phyloP scores from a whole-genome alignment of 495 filamentous ascomycete genomes.

The Aspergillus asperescens region DNA sequence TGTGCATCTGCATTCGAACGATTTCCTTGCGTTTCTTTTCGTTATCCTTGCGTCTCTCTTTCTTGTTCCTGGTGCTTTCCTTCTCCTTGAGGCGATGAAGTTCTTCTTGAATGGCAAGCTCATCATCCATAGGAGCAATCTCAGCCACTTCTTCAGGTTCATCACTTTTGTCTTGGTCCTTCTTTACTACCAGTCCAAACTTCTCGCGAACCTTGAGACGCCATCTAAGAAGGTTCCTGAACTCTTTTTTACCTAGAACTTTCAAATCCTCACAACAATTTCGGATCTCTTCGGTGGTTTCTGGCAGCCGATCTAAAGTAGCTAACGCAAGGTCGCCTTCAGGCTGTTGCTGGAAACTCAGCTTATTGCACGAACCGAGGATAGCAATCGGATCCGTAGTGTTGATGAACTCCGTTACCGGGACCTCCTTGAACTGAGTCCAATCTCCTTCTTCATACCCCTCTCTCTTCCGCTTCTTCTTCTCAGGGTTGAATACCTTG shows the following conservation, averaged over 20 bases:
- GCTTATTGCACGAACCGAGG: constrained; percentile 75
- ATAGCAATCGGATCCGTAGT: constrained; percentile 95
- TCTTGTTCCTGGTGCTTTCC: constrained; percentile 67
- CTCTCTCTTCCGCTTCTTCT: constrained; percentile 93
- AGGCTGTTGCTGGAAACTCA: constrained; percentile 69
- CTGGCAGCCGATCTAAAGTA: constrained; percentile 81
- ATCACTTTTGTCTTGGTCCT: constrained; percentile 39
- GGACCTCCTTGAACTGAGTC: constrained; percentile 81
- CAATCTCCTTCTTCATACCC: constrained; percentile 97
- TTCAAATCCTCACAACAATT: constrained; percentile 84
- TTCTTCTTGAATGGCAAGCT: constrained; percentile 81
- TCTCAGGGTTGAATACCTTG: constrained; percentile 94
- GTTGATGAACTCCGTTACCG: constrained; percentile 90
- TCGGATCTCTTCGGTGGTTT: constrained; percentile 84
- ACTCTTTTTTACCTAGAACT: constrained; percentile 89
- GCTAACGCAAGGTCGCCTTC: constrained; percentile 83
- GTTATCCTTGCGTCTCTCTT: constrained; percentile 75
- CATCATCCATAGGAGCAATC: constrained; percentile 87
- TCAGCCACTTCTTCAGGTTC: constrained; percentile 71
- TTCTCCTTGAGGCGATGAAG: constrained; percentile 74
- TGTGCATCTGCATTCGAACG: constrained; percentile 89
- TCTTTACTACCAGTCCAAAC: constrained; percentile 80
- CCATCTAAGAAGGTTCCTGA: constrained; percentile 90
- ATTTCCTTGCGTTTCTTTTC: constrained; percentile 88
- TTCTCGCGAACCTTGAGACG: constrained; percentile 82